Conservation (phyloP, 2,329 filamentous ascomycete species). For the Sclerotinia spermophila region DNA sequence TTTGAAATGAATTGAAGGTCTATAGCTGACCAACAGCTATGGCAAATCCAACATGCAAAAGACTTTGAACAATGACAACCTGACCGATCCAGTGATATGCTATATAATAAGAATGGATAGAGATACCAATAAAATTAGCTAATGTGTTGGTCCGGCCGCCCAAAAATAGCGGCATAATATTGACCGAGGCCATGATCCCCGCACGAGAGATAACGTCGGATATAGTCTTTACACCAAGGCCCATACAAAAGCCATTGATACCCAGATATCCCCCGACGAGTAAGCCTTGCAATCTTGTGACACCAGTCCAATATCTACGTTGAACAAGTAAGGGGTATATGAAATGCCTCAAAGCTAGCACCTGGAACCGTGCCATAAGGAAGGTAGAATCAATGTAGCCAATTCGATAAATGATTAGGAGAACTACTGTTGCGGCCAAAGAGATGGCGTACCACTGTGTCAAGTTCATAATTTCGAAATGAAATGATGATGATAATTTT, state of each 20-base stretch:
- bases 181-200: slow-evolving; percentile 23
- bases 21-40: neutral
- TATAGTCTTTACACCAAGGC: slow-evolving; percentile 7
- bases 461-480: neutral
- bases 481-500: neutral
- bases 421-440: neutral
- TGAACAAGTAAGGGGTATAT: neutral
- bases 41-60: slow-evolving; percentile 21
- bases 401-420: neutral
- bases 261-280: slow-evolving; percentile 13
- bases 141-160: slow-evolving; percentile 23
- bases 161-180: slow-evolving; percentile 27
- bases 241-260: slow-evolving; percentile 23
- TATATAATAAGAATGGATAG: slow-evolving; percentile 23
- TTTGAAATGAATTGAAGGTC: slow-evolving; percentile 4
- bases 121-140: slow-evolving; percentile 21
- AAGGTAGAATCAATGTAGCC: neutral
- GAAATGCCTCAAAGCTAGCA: neutral
- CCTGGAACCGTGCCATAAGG: neutral
- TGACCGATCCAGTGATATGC: slow-evolving; percentile 26
- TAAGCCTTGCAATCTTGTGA: neutral
- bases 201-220: slow-evolving; percentile 22
- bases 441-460: neutral
- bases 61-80: slow-evolving; percentile 21
- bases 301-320: neutral